Conservation (phyloP, 345 rosid genomes). For the Hypericum androsaemum region DNA sequence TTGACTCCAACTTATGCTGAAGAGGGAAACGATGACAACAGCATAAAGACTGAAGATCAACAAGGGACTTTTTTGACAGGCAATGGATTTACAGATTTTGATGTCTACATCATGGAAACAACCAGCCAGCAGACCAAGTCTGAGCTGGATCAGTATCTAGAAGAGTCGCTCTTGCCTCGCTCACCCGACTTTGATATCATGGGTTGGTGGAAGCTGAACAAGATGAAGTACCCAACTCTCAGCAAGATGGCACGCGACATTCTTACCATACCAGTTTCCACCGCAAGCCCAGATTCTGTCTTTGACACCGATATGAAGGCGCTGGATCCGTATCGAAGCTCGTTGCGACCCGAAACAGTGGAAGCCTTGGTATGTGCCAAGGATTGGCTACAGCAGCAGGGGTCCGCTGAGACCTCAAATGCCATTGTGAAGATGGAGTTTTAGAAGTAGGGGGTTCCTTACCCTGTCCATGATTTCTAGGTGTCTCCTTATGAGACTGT, state of each 20-base stretch:
- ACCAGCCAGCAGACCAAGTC: slow-evolving; percentile 59
- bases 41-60: slow-evolving; percentile 27
- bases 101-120: slow-evolving; percentile 69
- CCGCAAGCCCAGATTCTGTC: slow-evolving; percentile 41
- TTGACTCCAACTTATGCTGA: slow-evolving; percentile 53
- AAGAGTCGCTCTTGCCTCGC: slow-evolving; percentile 70
- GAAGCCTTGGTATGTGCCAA: slow-evolving; percentile 85
- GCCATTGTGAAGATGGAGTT: slow-evolving; percentile 51
- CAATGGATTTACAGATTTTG: slow-evolving; percentile 72
- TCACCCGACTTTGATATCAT: slow-evolving; percentile 67
- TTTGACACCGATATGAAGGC: slow-evolving; percentile 46
- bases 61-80: slow-evolving; percentile 36
- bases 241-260: slow-evolving; percentile 87
- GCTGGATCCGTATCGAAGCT: slow-evolving; percentile 62
- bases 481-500: too few species aligned
- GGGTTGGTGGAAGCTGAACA: slow-evolving; percentile 91
- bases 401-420: slow-evolving; percentile 23
- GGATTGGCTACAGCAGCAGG: slow-evolving; percentile 63
- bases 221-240: slow-evolving; percentile 70
- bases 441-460: slow-evolving; percentile 15
- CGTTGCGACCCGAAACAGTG: slow-evolving; percentile 72
- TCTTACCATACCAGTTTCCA: slow-evolving; percentile 51
- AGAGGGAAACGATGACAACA: slow-evolving; percentile 30
- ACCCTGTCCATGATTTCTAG: slow-evolving; percentile 1
- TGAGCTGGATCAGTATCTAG: slow-evolving; percentile 81